Conservation (phyloP, 495 filamentous ascomycete species). For the Xanthoparmelia taractica region DNA sequence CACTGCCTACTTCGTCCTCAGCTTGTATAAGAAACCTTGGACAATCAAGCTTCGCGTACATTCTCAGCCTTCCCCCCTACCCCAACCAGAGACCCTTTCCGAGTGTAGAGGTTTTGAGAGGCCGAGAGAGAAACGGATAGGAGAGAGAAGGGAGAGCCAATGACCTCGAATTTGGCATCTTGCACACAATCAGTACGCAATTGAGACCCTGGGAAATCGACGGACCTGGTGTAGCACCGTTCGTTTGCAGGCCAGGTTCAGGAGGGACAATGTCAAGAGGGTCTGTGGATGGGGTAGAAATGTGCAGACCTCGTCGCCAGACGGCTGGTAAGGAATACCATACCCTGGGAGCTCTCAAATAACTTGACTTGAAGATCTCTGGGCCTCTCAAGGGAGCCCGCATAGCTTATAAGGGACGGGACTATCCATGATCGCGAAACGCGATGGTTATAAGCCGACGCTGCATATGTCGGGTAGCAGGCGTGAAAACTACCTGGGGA, state of each 20-base stretch:
- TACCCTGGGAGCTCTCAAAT: neutral
- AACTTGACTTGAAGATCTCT: neutral
- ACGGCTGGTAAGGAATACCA: neutral
- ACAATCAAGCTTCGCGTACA: slow-evolving; percentile 41
- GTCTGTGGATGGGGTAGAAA: slow-evolving; percentile 10
- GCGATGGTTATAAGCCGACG: neutral
- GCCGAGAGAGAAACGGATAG: slow-evolving; percentile 88
- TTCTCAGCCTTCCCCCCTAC: slow-evolving; percentile 86
- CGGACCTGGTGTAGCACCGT: slow-evolving; percentile 24
- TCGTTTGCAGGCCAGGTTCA: slow-evolving; percentile 1
- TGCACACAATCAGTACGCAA: neutral
- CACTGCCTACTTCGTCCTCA: slow-evolving; percentile 45
- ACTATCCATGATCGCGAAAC: slow-evolving; percentile 5
- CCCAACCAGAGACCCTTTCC: slow-evolving; percentile 82
- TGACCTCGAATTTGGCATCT: slow-evolving; percentile 93
- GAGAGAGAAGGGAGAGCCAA: slow-evolving; percentile 82
- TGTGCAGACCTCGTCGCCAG: slow-evolving; percentile 16
- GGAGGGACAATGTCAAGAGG: slow-evolving; percentile 6
- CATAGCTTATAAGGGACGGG: slow-evolving; percentile 4
- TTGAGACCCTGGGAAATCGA: neutral
- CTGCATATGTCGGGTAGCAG: slow-evolving; percentile 4
- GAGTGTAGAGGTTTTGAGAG: slow-evolving; percentile 85
- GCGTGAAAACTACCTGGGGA: neutral
- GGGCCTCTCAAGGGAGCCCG: slow-evolving; percentile 4
- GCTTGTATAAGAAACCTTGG: neutral